Evolutionary conservation across 1,284 basidiomycete species (phyloP).

Genomic region (Polyporus tsugae): DNA sequence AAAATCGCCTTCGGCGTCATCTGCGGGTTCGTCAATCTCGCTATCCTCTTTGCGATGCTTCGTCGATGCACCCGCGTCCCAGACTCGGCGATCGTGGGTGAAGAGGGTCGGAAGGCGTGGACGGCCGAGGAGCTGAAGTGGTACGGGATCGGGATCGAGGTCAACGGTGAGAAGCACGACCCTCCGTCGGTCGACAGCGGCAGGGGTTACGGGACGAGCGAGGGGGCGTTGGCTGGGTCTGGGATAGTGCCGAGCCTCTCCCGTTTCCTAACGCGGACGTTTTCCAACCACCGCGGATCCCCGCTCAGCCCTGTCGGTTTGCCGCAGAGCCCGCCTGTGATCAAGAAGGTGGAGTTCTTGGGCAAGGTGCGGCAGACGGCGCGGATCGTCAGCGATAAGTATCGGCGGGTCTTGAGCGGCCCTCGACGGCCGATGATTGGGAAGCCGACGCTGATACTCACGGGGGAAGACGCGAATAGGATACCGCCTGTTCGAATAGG

Average conservation of each 20-base stretch:
- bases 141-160: slow-evolving; percentile 64
- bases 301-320: slow-evolving; percentile 31
- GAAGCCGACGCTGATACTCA: slow-evolving; percentile 42
- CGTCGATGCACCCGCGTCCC: slow-evolving; percentile 62
- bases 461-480: slow-evolving; percentile 33
- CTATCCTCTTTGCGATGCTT: slow-evolving; percentile 60
- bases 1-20: slow-evolving; percentile 69
- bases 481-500: slow-evolving; percentile 18
- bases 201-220: slow-evolving; percentile 36
- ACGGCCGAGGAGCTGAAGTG: slow-evolving; percentile 70
- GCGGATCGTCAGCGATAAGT: slow-evolving; percentile 64
- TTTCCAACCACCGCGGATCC: slow-evolving; percentile 38
- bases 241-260: slow-evolving; percentile 58
- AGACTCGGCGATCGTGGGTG: slow-evolving; percentile 65
- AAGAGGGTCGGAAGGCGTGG: slow-evolving; percentile 62
- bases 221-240: slow-evolving; percentile 36
- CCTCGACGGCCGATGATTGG: slow-evolving; percentile 37
- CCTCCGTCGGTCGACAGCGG: slow-evolving; percentile 26
- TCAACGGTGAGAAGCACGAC: slow-evolving; percentile 32
- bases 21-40: slow-evolving; percentile 65
- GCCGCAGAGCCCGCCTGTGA: slow-evolving; percentile 55
- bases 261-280: slow-evolving; percentile 49
- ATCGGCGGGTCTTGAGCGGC: slow-evolving; percentile 58
- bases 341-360: slow-evolving; percentile 75
- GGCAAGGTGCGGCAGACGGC: slow-evolving; percentile 65